A percentile compares a stretch with the other conserved stretches of the same genome.
Conservation (phyloP, 139 green algal genomes). For the Picochlorum sp. region DNA sequence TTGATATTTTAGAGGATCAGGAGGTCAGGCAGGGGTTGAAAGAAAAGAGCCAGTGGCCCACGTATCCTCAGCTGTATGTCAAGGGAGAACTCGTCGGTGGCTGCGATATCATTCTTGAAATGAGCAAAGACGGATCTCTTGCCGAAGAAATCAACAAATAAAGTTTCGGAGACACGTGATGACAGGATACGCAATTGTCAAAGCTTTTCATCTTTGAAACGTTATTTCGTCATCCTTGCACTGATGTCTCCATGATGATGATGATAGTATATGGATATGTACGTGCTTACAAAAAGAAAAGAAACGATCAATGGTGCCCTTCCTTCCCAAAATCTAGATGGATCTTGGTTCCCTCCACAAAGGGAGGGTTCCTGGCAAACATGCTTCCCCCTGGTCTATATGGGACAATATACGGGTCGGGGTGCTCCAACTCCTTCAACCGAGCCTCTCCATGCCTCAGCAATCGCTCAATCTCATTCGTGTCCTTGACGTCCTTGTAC, state of each 20-base stretch:
- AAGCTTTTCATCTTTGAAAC: too few species aligned
- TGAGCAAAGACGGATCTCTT: constrained; percentile 41
- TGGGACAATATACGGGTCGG: constrained; percentile 50
- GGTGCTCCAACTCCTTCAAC: constrained; percentile 31
- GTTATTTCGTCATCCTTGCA: neutral
- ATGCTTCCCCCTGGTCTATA: constrained; percentile 46
- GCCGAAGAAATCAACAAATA: neutral
- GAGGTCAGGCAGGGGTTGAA: constrained; percentile 78
- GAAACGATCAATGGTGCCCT: neutral
- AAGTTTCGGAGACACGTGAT: neutral
- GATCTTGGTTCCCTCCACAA: constrained; percentile 12
- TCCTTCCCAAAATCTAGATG: constrained; percentile 27
- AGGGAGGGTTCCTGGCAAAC: constrained; percentile 47
- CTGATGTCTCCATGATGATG: neutral
- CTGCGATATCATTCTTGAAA: constrained; percentile 77
- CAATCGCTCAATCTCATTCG: constrained; percentile 19
- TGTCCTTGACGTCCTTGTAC: constrained; percentile 15
- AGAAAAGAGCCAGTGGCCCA: constrained; percentile 43
- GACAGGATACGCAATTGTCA: too few species aligned
- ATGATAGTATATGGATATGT: neutral
- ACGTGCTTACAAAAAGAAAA: too few species aligned
- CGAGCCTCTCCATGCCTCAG: constrained; percentile 26
- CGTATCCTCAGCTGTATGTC: constrained; percentile 84
- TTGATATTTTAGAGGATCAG: constrained; percentile 87
- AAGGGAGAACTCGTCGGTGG: constrained; percentile 79